Conservation (phyloP, 805 yeast species). For the Ogataea ganodermae region DNA sequence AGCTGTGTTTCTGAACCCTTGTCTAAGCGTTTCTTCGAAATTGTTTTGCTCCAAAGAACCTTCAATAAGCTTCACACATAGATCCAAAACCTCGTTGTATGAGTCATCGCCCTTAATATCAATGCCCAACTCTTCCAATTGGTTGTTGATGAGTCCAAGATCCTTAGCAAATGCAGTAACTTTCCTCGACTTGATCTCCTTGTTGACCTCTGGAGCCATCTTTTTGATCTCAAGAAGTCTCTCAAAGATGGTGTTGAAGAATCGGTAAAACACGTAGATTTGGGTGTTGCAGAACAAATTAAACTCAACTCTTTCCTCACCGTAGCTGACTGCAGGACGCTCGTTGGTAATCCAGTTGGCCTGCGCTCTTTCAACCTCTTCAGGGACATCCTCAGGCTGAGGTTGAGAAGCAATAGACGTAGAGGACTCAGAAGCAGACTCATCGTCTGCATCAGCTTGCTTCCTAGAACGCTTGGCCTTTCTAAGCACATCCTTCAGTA, state of each 20-base stretch:
- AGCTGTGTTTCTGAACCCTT: slow-evolving; percentile 91
- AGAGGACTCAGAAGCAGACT: slow-evolving; percentile 19
- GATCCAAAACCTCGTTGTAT: slow-evolving; percentile 73
- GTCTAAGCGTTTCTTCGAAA: slow-evolving; percentile 94
- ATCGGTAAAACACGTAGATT: slow-evolving; percentile 86
- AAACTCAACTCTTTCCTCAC: slow-evolving; percentile 52
- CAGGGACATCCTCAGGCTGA: slow-evolving; percentile 25
- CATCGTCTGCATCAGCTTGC: slow-evolving; percentile 26
- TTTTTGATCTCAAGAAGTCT: slow-evolving; percentile 77
- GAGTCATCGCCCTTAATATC: slow-evolving; percentile 68
- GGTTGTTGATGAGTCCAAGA: slow-evolving; percentile 76
- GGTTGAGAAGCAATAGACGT: slow-evolving; percentile 9
- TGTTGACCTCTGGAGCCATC: slow-evolving; percentile 67
- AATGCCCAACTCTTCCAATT: slow-evolving; percentile 78
- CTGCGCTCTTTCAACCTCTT: slow-evolving; percentile 36
- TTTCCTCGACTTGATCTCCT: slow-evolving; percentile 65
- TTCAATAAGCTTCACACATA: slow-evolving; percentile 77
- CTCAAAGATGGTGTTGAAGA: slow-evolving; percentile 75
- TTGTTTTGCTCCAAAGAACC: slow-evolving; percentile 91
- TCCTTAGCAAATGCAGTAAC: slow-evolving; percentile 82
- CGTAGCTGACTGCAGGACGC: slow-evolving; percentile 24
- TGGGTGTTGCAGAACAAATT: slow-evolving; percentile 88
- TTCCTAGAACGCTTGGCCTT: slow-evolving; percentile 39
- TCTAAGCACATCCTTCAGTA: slow-evolving; percentile 59
- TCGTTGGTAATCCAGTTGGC: slow-evolving; percentile 39